A percentile compares a stretch with the other conserved stretches of the same genome.
These are phyloP conservation scores for Marchantia polymorpha DNA, from an alignment of 225 moss, liverwort and hornwort species.

Conservation along the genomic window DNA sequence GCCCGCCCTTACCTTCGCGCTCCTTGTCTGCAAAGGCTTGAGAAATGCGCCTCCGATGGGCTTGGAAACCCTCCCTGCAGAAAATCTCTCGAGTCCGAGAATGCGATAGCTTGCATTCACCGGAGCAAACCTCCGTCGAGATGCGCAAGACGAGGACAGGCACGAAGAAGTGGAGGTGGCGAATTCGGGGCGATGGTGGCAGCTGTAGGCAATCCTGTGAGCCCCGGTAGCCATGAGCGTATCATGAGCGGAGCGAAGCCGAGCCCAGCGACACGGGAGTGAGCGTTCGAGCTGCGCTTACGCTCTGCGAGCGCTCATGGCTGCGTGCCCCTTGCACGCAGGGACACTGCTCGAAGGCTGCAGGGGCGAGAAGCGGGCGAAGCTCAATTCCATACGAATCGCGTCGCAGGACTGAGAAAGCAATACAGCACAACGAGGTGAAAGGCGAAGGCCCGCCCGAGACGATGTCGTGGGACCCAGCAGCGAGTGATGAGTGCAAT, in stretches of 20 bases:
- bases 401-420: background rate
- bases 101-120: background rate
- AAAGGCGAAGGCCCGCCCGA: background rate
- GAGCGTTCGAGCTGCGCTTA: too few species aligned
- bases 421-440: background rate
- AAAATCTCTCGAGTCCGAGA: background rate
- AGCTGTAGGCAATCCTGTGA: background rate
- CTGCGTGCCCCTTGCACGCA: background rate
- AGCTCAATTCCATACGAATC: background rate
- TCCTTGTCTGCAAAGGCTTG: conserved; percentile 5
- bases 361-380: too few species aligned
- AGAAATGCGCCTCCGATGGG: background rate
- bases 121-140: background rate
- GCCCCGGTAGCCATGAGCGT: background rate
- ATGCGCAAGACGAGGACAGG: background rate
- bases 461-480: background rate
- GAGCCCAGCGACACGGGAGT: background rate
- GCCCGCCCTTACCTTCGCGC: conserved; percentile 17
- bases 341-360: background rate
- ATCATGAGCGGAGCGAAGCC: conserved; percentile 1
- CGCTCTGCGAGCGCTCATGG: background rate
- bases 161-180: background rate
- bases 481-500: background rate
- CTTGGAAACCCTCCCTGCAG: too few species aligned
- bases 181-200: background rate